These are phyloP conservation scores for Phyllostachys edulis DNA, from an alignment of 176 grass and related monocot species.

Conservation along the genomic window DNA sequence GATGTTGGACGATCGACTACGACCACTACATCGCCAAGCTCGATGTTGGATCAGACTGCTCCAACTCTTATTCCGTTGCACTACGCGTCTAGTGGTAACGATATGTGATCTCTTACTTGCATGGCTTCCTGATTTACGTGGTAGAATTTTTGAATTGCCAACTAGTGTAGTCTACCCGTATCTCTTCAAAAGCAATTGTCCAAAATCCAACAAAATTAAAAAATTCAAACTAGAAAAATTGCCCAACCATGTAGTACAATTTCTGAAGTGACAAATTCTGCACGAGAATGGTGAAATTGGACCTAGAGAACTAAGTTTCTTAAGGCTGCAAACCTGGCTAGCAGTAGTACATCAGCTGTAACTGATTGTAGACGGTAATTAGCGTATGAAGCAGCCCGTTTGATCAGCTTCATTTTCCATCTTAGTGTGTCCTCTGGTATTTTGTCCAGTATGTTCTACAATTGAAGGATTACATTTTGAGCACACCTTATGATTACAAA, in stretches of 20 bases:
- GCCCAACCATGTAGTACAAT: not conserved
- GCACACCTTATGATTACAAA: not conserved
- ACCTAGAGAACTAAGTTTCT: not conserved
- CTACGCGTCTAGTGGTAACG: no score
- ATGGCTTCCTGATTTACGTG: no score
- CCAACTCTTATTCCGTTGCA: no score
- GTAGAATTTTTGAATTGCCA: no score
- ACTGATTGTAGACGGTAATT: conserved; percentile 53
- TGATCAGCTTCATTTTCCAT: conserved; percentile 59
- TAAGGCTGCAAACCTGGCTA: conserved; percentile 44
- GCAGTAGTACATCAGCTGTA: conserved; percentile 54
- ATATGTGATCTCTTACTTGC: no score
- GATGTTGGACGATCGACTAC: no score
- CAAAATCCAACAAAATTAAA: not conserved
- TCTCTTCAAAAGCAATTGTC: not conserved
- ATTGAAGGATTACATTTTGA: conserved; percentile 1
- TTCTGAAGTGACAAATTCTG: not conserved
- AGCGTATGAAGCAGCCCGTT: conserved; percentile 44
- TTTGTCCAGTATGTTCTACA: conserved; percentile 58
- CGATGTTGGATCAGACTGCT: no score
- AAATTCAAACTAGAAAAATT: not conserved
- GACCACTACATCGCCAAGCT: no score
- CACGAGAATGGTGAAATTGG: not conserved
- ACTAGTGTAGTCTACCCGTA: no score
- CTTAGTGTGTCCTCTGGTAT: conserved; percentile 55